A percentile compares a stretch with the other conserved stretches of the same genome.
Evolutionary conservation across 768 basidiomycete species (phyloP).

Genomic region (Gautieria morchelliformis): DNA sequence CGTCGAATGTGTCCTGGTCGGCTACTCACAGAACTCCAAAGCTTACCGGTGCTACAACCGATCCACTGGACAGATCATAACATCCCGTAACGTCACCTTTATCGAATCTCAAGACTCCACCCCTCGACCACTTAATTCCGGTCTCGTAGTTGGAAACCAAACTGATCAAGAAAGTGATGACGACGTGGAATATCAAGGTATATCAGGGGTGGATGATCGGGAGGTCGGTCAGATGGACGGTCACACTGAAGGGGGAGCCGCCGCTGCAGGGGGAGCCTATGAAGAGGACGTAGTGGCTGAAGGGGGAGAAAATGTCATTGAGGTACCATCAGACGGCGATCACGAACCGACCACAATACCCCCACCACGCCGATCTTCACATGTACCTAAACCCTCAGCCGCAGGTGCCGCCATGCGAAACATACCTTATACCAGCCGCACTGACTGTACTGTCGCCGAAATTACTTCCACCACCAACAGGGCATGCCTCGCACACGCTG

Average conservation of each 20-base stretch:
- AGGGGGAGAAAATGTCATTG: too few species aligned
- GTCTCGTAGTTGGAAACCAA: too few species aligned
- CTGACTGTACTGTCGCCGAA: not conserved
- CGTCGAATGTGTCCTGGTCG: constrained; percentile 28
- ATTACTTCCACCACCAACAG: not conserved
- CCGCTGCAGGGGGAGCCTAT: too few species aligned
- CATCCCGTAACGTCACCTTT: constrained; percentile 18
- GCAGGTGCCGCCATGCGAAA: not conserved
- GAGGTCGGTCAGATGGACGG: too few species aligned
- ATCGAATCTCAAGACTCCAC: constrained; percentile 7
- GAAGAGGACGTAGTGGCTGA: too few species aligned
- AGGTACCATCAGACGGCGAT: too few species aligned
- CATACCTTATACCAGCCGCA: not conserved
- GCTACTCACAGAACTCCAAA: constrained; percentile 24
- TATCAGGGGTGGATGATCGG: too few species aligned
- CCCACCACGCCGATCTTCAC: not conserved
- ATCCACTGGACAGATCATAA: constrained; percentile 17
- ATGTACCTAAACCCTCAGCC: not conserved
- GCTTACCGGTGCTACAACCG: constrained; percentile 29
- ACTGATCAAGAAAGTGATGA: too few species aligned
- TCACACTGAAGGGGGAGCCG: not conserved
- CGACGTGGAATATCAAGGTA: too few species aligned
- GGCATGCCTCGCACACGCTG: too few species aligned
- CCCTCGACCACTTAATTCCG: too few species aligned
- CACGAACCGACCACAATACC: not conserved